Evolutionary conservation across 2,329 filamentous ascomycete genomes (phyloP).

Genomic region (Neonectria coccinea): DNA sequence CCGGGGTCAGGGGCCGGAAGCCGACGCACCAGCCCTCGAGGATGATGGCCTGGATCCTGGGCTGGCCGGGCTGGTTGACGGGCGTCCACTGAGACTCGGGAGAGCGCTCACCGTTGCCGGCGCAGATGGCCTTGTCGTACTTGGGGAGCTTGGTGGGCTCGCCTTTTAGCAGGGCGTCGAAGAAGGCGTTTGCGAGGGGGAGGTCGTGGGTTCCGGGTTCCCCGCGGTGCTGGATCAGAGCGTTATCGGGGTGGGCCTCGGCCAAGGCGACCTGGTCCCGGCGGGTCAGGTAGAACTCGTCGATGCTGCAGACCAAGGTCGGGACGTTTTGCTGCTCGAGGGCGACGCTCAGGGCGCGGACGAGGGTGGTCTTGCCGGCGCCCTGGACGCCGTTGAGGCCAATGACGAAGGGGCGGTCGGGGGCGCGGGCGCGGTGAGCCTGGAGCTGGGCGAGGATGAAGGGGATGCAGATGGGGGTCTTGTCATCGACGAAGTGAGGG

Average conservation of each 20-base stretch:
- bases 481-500: slow-evolving; percentile 75
- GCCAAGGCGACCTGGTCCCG: slow-evolving; percentile 75
- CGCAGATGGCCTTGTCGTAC: slow-evolving; percentile 86
- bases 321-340: slow-evolving; percentile 69
- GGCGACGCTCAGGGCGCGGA: slow-evolving; percentile 71
- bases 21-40: slow-evolving; percentile 95
- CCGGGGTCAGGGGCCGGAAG: slow-evolving; percentile 72
- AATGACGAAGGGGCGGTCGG: slow-evolving; percentile 76
- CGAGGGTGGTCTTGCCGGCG: slow-evolving; percentile 91
- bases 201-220: slow-evolving; percentile 87
- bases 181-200: slow-evolving; percentile 70
- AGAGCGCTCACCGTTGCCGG: slow-evolving; percentile 80
- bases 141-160: slow-evolving; percentile 70
- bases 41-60: slow-evolving; percentile 73
- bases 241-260: slow-evolving; percentile 74
- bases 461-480: slow-evolving; percentile 79
- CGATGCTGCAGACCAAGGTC: slow-evolving; percentile 82
- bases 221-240: slow-evolving; percentile 82
- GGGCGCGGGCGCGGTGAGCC: slow-evolving; percentile 55
- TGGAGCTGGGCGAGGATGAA: slow-evolving; percentile 76
- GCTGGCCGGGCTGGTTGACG: slow-evolving; percentile 64
- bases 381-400: slow-evolving; percentile 94
- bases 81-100: slow-evolving; percentile 70
- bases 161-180: slow-evolving; percentile 66
- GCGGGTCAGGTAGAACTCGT: slow-evolving; percentile 89